Evolutionary conservation across 73 alveolate species (phyloP).

Genomic region (Tetrahymena elliotti): DNA sequence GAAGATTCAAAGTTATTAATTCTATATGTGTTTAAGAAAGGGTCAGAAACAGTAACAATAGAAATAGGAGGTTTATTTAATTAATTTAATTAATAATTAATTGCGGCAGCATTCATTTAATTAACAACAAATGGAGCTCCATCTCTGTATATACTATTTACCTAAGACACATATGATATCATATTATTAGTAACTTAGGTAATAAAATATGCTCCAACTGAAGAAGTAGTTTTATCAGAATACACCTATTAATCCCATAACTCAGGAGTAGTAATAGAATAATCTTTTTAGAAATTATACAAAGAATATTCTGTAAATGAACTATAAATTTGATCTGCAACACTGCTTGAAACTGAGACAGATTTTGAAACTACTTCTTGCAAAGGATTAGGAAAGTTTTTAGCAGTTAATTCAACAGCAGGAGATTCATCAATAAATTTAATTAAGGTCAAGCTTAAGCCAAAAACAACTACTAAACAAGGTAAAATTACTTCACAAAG

Average conservation of each 20-base stretch:
- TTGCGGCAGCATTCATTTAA: constrained; percentile 26
- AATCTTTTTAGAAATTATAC: background rate
- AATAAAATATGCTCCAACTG: constrained; percentile 19
- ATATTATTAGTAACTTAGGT: background rate
- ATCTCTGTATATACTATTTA: constrained; percentile 25
- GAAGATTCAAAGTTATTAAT: background rate
- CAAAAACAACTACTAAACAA: constrained; percentile 64
- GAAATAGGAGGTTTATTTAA: background rate
- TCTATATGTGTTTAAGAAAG: constrained; percentile 9
- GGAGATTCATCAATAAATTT: constrained; percentile 47
- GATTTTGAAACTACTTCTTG: background rate
- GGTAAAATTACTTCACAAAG: constrained; percentile 84
- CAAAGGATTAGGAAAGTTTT: background rate
- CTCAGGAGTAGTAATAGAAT: background rate
- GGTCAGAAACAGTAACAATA: background rate
- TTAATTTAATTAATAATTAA: background rate
- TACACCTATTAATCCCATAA: background rate
- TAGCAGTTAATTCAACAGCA: constrained; percentile 10
- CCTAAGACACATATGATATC: background rate
- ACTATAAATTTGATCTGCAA: background rate
- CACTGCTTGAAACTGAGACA: background rate
- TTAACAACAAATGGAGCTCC: constrained; percentile 19
- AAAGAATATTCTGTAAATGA: background rate
- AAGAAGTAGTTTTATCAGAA: background rate
- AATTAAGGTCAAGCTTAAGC: constrained; percentile 57